Percentiles rank a stretch among this genome's conserved stretches.
These are phyloP conservation scores for Aureobasidium subglaciale DNA, from an alignment of 2,329 filamentous ascomycete genomes.

Conservation along the genomic window DNA sequence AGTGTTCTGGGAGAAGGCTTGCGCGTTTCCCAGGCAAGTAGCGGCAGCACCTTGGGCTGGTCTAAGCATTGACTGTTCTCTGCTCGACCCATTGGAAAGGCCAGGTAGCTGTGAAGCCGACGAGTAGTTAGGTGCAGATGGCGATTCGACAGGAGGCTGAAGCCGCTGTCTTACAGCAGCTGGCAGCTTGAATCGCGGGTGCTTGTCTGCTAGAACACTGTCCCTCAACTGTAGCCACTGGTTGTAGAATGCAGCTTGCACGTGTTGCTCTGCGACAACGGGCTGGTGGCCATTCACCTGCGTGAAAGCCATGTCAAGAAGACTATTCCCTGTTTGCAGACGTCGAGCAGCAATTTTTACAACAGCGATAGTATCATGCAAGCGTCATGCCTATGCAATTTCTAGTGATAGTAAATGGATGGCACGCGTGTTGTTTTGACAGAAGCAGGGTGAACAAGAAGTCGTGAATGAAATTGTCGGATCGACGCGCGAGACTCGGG, in stretches of 20 bases:
- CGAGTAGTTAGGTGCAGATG: not conserved
- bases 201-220: constrained; percentile 69
- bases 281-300: constrained; percentile 14
- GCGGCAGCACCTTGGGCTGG: not conserved
- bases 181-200: constrained; percentile 55
- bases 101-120: constrained; percentile 3
- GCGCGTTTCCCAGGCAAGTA: not conserved
- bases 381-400: not conserved
- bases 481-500: not conserved
- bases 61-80: not conserved
- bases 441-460: not conserved
- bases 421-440: not conserved
- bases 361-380: not conserved
- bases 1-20: constrained; percentile 2
- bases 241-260: constrained; percentile 53
- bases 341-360: constrained; percentile 2
- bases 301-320: not conserved
- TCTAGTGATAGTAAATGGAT: constrained; percentile 6
- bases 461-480: constrained; percentile 1
- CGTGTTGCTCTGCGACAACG: not conserved
- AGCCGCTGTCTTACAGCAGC: constrained; percentile 41
- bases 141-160: not conserved
- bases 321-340: not conserved
- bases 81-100: not conserved
- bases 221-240: constrained; percentile 77